phyloP scores from a whole-genome alignment of 1,284 basidiomycete species.

The Leccinum subrobustum region DNA sequence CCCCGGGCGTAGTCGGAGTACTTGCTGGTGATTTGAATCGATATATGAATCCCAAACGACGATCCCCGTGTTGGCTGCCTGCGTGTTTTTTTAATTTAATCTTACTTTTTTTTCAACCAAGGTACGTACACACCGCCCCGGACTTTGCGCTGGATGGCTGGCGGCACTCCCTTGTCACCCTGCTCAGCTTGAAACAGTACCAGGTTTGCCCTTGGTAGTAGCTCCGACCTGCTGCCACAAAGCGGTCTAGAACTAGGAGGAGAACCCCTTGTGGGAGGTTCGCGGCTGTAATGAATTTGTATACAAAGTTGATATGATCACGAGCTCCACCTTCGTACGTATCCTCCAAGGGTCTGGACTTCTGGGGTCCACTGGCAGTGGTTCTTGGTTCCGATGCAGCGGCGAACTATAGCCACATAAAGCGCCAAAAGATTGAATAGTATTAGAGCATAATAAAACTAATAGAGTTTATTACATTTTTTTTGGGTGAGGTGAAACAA shows the following conservation, averaged over 20 bases:
- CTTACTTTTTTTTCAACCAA: background rate
- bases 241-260: background rate
- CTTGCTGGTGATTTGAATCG: background rate
- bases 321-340: background rate
- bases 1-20: background rate
- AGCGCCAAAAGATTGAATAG: background rate
- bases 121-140: background rate
- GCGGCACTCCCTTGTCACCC: background rate
- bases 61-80: background rate
- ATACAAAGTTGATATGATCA: background rate
- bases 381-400: background rate
- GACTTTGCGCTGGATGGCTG: background rate
- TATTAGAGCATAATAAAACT: constrained; percentile 3
- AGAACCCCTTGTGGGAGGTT: background rate
- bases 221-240: background rate
- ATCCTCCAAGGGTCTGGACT: background rate
- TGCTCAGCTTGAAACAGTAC: background rate
- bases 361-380: background rate
- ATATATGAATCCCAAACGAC: background rate
- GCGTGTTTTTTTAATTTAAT: background rate
- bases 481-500: background rate
- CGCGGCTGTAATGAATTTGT: background rate
- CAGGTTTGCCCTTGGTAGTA: background rate
- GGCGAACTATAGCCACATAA: background rate
- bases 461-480: constrained; percentile 1